These are phyloP conservation scores for Tripterygium wilfordii DNA, from an alignment of 177 flowering plant genomes.

Conservation along the genomic window DNA sequence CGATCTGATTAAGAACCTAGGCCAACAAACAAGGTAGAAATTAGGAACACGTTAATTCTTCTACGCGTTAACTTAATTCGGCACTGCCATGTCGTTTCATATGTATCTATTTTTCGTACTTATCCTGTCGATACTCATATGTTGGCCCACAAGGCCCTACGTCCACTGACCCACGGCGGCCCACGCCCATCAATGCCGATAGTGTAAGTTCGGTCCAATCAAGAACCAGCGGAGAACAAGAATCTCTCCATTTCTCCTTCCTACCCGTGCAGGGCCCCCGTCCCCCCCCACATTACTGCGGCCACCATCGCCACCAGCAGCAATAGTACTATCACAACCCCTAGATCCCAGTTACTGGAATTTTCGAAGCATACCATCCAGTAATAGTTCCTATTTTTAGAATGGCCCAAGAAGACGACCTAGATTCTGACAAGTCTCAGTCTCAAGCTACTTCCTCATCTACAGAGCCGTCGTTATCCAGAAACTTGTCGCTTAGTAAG, in stretches of 20 bases:
- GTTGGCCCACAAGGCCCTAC: too few species aligned
- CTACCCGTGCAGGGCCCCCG: slow-evolving; percentile 4
- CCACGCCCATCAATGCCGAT: too few species aligned
- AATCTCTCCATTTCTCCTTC: slow-evolving; percentile 28
- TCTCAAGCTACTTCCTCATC: slow-evolving; percentile 4
- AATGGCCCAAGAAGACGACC: slow-evolving; percentile 42
- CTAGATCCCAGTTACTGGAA: not conserved
- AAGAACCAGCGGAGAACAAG: slow-evolving; percentile 10
- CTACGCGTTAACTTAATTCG: too few species aligned
- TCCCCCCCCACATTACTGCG: not conserved
- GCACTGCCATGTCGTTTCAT: too few species aligned
- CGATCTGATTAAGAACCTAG: too few species aligned
- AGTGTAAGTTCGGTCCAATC: slow-evolving; percentile 14
- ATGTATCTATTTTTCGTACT: too few species aligned
- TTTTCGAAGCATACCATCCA: slow-evolving; percentile 5
- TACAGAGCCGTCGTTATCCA: slow-evolving; percentile 38
- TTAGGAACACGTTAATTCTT: too few species aligned
- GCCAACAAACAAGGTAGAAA: too few species aligned
- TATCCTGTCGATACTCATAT: too few species aligned
- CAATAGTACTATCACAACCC: not conserved
- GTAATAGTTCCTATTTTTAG: not conserved
- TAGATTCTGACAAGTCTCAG: slow-evolving; percentile 9
- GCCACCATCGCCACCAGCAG: too few species aligned
- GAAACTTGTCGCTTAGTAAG: slow-evolving; percentile 44
- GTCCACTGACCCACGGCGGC: too few species aligned